Evolutionary conservation across 2,329 filamentous ascomycete species (phyloP), one percentile per base, ranked within the genome.

Genomic region (Clonostachys chloroleuca): DNA sequence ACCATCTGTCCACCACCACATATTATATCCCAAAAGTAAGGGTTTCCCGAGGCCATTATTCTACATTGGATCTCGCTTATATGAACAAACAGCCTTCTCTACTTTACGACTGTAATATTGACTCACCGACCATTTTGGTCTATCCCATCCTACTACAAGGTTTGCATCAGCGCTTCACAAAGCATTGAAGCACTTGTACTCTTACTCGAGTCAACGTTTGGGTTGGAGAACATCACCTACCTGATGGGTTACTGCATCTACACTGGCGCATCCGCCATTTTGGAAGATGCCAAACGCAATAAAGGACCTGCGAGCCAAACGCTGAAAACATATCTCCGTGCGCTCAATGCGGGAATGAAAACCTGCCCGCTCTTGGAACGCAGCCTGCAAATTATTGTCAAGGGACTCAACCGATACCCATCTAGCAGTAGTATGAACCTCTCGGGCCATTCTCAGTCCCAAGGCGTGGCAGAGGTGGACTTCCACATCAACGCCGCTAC

Each of bases 241-340:
- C 45, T 64, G 8, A 62, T 63, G 54, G 61, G 55, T 5, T 65
- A 65, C 46, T 63, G 60, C 47, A 56, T 59, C 35, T 64, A 46
- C 20, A 46, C 44, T 33, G 44, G 36, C n/a, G 44, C 60, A n/a
- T 59, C 60, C 1, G 59, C 57, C 2, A 53, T 56, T 16, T 51
- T 61, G 10, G 54, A 60, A 35, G 59, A 63, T 44, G 56, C 55
- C 33, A 59, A 61, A 40, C 50, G 49, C 9, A 55, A 51, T 13
- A 30, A 46, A 13, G 12, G n/a, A 12, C 51, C 50, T 3, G 55
- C 59, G 6, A 51, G 52, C 43, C 24, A 45, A 20, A 54, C 47
- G 37, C 53, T 61, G 36, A 53, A 58, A 39, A 63, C 59, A 2
- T 63, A 57, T 45, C 48, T 62, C 7, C 55, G 58, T 13, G 55